Base-by-base conservation (phyloP, 495 filamentous ascomycete genomes). In the Alectoria sarmentosa region DNA sequence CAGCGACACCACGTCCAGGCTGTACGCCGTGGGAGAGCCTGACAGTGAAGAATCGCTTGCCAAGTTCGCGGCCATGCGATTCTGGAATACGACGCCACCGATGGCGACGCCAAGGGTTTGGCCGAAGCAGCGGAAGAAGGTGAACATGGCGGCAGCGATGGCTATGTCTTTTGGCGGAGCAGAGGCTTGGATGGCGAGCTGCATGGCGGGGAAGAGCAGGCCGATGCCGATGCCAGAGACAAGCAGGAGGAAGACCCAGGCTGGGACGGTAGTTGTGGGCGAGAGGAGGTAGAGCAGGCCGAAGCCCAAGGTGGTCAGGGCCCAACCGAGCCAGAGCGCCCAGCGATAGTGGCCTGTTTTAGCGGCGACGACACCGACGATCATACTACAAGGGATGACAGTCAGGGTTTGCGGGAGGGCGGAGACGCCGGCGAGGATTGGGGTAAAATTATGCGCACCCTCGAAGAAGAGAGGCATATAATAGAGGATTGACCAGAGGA, bases 401-500 rank as follows among this genome's bases (percentile, higher is more conserved):
- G 80, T 77, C 34, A 82, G 78, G 9, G 82, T 82, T 64, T 80
- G 75, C 0, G 85, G 84, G 58, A 89, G 76, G 1, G 88, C 66
- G 1, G 83, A 77, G 15, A 90, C 73, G 14, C 87, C 86, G 2
- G 84, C 74, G 4, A 84, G 65, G 13, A 83, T 82, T 0, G 83
- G 76, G 2, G 76, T 72, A 58, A 78, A 76, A 49, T 76, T 80
- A 57, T 83, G 80, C 30, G 85, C 79, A 9, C 81, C 79, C 56
- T 83, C 74, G 68, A 85, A 86, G 70, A 85, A 90, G 32, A 91
- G 76, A 0, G 86, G 79, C 34, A 87, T 73, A 59, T 81, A 86
- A 67, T 89, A 86, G 0, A 91, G 68, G 2, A 86, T 69, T 62
- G 58, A 78, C 81, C 75, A 82, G 39, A 76, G 68, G 13, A 79